Evolutionary conservation across 371 early-diverging fungal genomes (phyloP), one percentile per base, ranked within the genome.

Genomic region (Mucor mucedo): DNA sequence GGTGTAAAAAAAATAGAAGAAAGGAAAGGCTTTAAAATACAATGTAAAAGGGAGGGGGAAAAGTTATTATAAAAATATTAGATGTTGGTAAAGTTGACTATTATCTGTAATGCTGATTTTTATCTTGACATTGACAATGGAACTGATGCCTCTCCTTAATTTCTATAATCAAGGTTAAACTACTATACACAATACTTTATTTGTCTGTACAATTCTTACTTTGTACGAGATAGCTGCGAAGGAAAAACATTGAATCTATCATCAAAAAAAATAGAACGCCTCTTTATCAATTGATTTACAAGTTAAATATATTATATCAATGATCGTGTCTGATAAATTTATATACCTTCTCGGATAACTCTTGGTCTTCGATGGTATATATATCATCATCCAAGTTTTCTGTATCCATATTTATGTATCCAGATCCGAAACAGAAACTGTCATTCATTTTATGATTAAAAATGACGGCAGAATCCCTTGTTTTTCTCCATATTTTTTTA

Each of bases 401-500:
- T 8, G 47, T n/a, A 21, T 21, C 21, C 8, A 47, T 47, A 21
- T 47, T 47, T 21, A 21, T 21, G 21, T 47, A 47, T 3, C 21
- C 21, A 21, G 47, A 27, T 47, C 47, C 27, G 4, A n/a, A 47
- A 6, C 47, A 21, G 21, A 47, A 47, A 21, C 21, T 47, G 27
- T 47, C 21, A 2, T 21, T 21, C n/a, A 47, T n/a, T 47, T 21
- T 8, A 47, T 47, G n/a, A 47, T 47, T 47, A 7, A 47, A 47
- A 7, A 27, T 21, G 7, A 47, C 27, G 21, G 47, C 47, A 8
- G 21, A 21, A 47, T 47, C 21, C 27, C n/a, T 47, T 8, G 16
- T 47, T 47, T 47, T 47, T 47, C 21, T 47, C 47, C 47, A 47
- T 47, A 47, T 21, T 47, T 27, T 47, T 21, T 47, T 47, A 16